Evolutionary conservation across 805 yeast species (phyloP), one percentile per base, ranked within the genome.

Genomic region (Debaryomyces hansenii): DNA sequence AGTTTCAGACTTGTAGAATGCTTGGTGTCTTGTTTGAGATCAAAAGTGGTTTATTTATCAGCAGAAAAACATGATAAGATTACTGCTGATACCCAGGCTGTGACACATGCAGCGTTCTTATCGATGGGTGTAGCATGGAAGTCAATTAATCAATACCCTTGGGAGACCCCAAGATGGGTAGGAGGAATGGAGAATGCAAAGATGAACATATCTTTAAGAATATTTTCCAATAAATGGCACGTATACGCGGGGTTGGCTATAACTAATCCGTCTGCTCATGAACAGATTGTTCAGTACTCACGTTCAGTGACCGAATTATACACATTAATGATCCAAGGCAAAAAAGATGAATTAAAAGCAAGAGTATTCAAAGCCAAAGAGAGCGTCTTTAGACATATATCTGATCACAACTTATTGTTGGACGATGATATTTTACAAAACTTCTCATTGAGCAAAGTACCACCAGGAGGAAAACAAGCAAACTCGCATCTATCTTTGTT

Each of bases 61-160:
- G 96, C 94, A n/a, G 76, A 80, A 44, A 91, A 91, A 61, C 99
- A 94, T 63, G 99, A 94, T 64, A 81, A 79, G 56, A 92, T 94
- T 51, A 92, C 99, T 0, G 99, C 99, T 0, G 99, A 94, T 63
- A 94, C 98, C 1, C 99, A 94, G 65, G 98, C 98, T 0, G 96
- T 92, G 14, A 94, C 99, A 0, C 99, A 94, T 63, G 97, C 97
- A 10, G 98, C 97, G 0, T 94, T 94, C 60, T 72, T 94, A 48
- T 85, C 95, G 46, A 94, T 94, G 99, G 99, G 99, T 4, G 82
- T 84, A 6, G 98, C 98, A 5, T 94, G 99, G 99, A 85, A 80
- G 54, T 79, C 83, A 40, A 74, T 78, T 51, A 78, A 84, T 58
- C 85, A 87, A 62, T 94, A 90, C 62, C 99, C 99, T 0, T 94